Percentiles rank a stretch among this genome's conserved stretches.
Evolutionary conservation across 805 yeast genomes (phyloP).

Genomic region (Kluyveromyces nonfermentans): DNA sequence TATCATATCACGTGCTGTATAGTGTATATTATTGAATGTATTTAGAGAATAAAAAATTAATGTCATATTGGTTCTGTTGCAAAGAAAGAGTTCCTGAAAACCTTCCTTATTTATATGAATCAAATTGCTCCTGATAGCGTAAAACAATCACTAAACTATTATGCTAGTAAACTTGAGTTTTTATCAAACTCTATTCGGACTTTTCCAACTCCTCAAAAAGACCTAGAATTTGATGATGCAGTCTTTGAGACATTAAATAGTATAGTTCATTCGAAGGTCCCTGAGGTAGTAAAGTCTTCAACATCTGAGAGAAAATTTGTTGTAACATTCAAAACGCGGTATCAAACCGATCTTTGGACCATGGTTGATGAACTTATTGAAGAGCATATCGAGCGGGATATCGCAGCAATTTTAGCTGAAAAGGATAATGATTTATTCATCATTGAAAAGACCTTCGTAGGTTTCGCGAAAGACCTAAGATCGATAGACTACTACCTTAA

Average conservation of each 20-base stretch:
- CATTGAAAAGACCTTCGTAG: neutral
- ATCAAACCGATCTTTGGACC: neutral
- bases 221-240: neutral
- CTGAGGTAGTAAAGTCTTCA: neutral
- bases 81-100: neutral
- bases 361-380: neutral
- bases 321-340: neutral
- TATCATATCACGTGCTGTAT: neutral
- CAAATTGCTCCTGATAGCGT: neutral
- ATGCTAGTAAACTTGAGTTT: no score
- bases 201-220: neutral
- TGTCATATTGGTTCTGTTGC: no score
- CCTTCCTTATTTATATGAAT: neutral
- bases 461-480: neutral
- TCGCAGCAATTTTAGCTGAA: neutral
- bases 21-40: no score
- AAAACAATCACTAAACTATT: neutral
- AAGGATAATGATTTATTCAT: neutral
- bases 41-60: no score
- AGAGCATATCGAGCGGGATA: neutral
- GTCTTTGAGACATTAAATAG: neutral
- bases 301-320: neutral
- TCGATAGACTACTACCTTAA: neutral
- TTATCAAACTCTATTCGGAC: neutral
- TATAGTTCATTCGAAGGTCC: neutral